Conservation (phyloP, 306 rosid species). For the Neltuma alba region DNA sequence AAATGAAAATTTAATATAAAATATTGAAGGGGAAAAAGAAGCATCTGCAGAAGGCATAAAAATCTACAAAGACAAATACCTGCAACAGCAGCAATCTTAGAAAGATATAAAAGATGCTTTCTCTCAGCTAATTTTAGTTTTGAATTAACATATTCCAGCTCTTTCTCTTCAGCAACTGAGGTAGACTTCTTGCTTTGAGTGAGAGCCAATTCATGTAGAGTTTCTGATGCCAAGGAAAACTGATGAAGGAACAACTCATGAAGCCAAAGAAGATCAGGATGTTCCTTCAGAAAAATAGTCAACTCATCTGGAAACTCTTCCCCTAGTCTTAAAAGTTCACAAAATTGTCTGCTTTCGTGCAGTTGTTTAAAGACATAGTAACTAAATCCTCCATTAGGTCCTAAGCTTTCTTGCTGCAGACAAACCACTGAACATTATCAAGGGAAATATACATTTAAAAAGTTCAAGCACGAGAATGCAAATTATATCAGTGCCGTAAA, state of each 20-base stretch:
- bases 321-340: slow-evolving; percentile 90
- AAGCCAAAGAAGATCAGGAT: slow-evolving; percentile 91
- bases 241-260: slow-evolving; percentile 90
- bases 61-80: slow-evolving; percentile 47
- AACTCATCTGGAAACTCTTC: slow-evolving; percentile 94
- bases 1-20: slow-evolving; percentile 9
- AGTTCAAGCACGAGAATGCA: slow-evolving; percentile 18
- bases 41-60: slow-evolving; percentile 9
- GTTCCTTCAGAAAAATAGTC: slow-evolving; percentile 76
- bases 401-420: slow-evolving; percentile 89
- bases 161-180: slow-evolving; percentile 54
- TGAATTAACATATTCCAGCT: slow-evolving; percentile 38
- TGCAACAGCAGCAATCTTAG: slow-evolving; percentile 91
- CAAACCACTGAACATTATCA: slow-evolving; percentile 40
- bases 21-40: slow-evolving; percentile 1
- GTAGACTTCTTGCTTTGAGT: slow-evolving; percentile 55
- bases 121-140: slow-evolving; percentile 67
- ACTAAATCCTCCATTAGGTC: slow-evolving; percentile 93
- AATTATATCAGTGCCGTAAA: slow-evolving; percentile 20
- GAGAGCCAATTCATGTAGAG: slow-evolving; percentile 83
- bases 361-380: slow-evolving; percentile 79
- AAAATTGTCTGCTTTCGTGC: slow-evolving; percentile 68
- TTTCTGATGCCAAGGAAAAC: slow-evolving; percentile 85
- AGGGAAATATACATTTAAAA: slow-evolving; percentile 24
- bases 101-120: slow-evolving; percentile 82